Percentiles rank a stretch among this genome's conserved stretches.
phyloP scores from a whole-genome alignment of 2,329 filamentous ascomycete species.

The Penicillium sp. region DNA sequence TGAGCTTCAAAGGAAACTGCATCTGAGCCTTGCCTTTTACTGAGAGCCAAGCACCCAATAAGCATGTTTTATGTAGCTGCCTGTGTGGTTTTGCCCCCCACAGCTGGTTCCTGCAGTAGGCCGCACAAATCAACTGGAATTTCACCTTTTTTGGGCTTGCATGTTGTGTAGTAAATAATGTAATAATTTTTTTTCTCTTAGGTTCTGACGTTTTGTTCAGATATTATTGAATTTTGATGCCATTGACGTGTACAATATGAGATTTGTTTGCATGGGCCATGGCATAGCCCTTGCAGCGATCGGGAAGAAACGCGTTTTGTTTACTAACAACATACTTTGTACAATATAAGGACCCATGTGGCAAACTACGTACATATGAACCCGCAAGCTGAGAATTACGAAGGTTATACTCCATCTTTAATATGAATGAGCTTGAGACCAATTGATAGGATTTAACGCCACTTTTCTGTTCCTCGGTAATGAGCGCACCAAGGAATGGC shows the following conservation, averaged over 20 bases:
- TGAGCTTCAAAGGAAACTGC: conserved; percentile 8
- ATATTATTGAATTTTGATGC: conserved; percentile 5
- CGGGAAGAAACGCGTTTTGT: conserved; percentile 4
- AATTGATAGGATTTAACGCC: neutral
- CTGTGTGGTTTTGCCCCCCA: conserved; percentile 15
- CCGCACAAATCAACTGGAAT: conserved; percentile 24
- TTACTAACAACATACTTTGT: neutral
- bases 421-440: neutral
- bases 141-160: neutral
- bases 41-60: neutral
- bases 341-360: conserved; percentile 9
- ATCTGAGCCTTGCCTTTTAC: conserved; percentile 14
- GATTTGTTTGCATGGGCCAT: conserved; percentile 1
- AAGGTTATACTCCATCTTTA: neutral
- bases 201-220: neutral
- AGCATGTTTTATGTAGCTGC: neutral
- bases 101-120: conserved; percentile 40
- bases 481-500: neutral
- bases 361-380: neutral
- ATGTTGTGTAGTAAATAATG: neutral
- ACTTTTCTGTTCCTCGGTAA: neutral
- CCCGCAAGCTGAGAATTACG: neutral
- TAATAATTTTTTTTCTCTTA: neutral
- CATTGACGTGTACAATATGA: conserved; percentile 7
- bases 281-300: conserved; percentile 11